Evolutionary conservation across 1,284 basidiomycete genomes (phyloP).

Genomic region (Microstroma glucosiphilum): DNA sequence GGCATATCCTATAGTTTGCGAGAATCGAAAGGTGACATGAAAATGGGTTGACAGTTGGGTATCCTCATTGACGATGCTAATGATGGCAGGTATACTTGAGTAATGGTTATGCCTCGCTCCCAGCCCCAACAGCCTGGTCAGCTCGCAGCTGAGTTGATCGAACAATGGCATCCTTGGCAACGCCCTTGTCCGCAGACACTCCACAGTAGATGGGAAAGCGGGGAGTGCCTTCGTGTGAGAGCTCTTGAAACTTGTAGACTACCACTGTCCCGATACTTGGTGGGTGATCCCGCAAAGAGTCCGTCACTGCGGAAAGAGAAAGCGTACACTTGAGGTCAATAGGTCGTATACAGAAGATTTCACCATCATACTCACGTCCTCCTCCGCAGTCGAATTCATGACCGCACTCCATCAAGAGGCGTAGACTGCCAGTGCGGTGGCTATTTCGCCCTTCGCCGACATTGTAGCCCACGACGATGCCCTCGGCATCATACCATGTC

Average conservation of each 20-base stretch:
- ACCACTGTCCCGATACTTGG: slow-evolving; percentile 60
- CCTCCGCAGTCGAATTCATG: slow-evolving; percentile 51
- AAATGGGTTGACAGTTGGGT: background rate
- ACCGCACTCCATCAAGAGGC: slow-evolving; percentile 62
- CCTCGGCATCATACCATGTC: slow-evolving; percentile 15
- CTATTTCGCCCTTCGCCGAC: slow-evolving; percentile 9
- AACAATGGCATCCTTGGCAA: slow-evolving; percentile 31
- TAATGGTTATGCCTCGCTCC: background rate
- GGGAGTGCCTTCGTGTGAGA: slow-evolving; percentile 56
- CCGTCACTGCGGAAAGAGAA: slow-evolving; percentile 20
- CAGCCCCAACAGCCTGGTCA: background rate
- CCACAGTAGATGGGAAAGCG: slow-evolving; percentile 63
- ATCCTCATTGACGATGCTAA: background rate
- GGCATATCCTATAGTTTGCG: no score
- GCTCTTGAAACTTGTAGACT: slow-evolving; percentile 63
- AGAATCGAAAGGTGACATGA: background rate
- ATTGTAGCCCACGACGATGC: slow-evolving; percentile 13
- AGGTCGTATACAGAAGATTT: no score
- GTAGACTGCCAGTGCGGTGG: slow-evolving; percentile 56
- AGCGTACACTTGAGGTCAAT: no score
- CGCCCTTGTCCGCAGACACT: slow-evolving; percentile 49
- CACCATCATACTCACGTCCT: slow-evolving; percentile 12
- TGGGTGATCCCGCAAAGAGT: slow-evolving; percentile 21
- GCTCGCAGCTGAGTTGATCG: slow-evolving; percentile 11
- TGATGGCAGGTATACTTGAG: background rate